These are phyloP conservation scores for Sporothrix sp. DNA, from an alignment of 2,329 filamentous ascomycete species.

Conservation along the genomic window DNA sequence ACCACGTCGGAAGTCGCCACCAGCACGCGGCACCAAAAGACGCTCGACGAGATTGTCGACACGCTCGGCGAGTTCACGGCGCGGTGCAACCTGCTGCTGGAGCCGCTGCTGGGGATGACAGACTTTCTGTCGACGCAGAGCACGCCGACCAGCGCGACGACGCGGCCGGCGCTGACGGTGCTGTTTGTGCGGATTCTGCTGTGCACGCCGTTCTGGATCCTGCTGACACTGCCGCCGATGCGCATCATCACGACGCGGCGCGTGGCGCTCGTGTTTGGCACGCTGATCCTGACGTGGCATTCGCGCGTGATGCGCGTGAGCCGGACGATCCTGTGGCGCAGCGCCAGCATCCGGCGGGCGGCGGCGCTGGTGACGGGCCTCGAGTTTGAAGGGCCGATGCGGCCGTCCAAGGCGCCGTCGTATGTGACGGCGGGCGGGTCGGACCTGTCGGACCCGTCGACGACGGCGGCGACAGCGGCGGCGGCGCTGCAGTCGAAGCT, in stretches of 20 bases:
- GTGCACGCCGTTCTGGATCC: conserved; percentile 79
- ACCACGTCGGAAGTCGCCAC: conserved; percentile 39
- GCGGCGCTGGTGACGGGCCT: conserved; percentile 72
- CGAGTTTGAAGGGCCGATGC: conserved; percentile 48
- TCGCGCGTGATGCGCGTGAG: conserved; percentile 76
- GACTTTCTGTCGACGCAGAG: conserved; percentile 88
- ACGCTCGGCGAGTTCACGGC: conserved; percentile 84
- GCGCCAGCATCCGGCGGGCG: conserved; percentile 59
- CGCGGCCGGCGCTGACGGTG: conserved; percentile 76
- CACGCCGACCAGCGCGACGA: conserved; percentile 85
- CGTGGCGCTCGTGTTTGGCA: conserved; percentile 77
- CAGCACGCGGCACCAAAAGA: conserved; percentile 76
- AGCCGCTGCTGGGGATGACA: conserved; percentile 78
- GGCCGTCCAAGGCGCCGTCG: conserved; percentile 20
- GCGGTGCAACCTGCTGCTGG: conserved; percentile 82
- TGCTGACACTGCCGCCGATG: conserved; percentile 66
- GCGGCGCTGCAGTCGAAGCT: conserved; percentile 17
- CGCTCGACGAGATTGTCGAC: conserved; percentile 92
- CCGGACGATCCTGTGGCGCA: conserved; percentile 84
- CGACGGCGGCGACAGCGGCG: conserved; percentile 13
- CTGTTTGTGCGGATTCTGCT: conserved; percentile 83
- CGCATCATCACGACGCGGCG: conserved; percentile 79
- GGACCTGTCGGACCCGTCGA: conserved; percentile 17
- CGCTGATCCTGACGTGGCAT: conserved; percentile 83
- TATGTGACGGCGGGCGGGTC: conserved; percentile 22